A percentile compares a stretch with the other conserved stretches of the same genome.
These are phyloP conservation scores for Mycena rosella DNA, from an alignment of 768 basidiomycete species.

Conservation along the genomic window DNA sequence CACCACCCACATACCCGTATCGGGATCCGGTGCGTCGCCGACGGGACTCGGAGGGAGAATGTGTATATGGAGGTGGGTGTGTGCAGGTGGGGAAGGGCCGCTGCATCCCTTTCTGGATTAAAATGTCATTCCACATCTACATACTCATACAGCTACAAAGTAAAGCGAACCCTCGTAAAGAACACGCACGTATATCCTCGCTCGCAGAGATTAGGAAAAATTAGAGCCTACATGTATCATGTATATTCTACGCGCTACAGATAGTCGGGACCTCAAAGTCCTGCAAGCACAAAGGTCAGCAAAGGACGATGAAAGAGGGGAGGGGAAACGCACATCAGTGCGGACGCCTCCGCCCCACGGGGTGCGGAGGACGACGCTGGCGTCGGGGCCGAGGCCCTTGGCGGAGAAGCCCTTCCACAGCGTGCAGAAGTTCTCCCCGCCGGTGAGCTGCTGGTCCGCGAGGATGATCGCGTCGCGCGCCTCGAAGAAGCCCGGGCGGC, in stretches of 20 bases:
- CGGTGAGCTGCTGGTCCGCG: conserved; percentile 91
- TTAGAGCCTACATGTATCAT: conserved; percentile 13
- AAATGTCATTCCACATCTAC: conserved; percentile 12
- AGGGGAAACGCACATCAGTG: no score
- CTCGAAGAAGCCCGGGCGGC: conserved; percentile 91
- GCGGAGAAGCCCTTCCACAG: conserved; percentile 89
- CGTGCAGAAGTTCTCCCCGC: conserved; percentile 91
- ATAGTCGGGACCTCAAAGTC: conserved; percentile 45
- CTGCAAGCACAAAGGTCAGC: no score
- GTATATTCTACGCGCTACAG: conserved; percentile 36
- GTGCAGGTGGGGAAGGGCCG: no score
- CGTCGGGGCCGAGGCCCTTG: conserved; percentile 86
- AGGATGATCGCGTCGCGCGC: conserved; percentile 92
- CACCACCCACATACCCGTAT: no score
- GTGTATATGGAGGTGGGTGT: no score
- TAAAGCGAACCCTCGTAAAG: conserved; percentile 6
- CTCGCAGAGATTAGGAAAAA: conserved; percentile 11
- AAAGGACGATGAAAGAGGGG: no score
- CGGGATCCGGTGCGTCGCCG: no score
- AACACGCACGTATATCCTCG: not conserved
- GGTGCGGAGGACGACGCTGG: conserved; percentile 78
- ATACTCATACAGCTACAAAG: conserved; percentile 23
- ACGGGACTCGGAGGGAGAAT: no score
- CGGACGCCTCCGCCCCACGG: conserved; percentile 96
- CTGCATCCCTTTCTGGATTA: no score